Evolutionary conservation across 352 stramenopile species (phyloP).

Genomic region (Albugo laibachii): DNA sequence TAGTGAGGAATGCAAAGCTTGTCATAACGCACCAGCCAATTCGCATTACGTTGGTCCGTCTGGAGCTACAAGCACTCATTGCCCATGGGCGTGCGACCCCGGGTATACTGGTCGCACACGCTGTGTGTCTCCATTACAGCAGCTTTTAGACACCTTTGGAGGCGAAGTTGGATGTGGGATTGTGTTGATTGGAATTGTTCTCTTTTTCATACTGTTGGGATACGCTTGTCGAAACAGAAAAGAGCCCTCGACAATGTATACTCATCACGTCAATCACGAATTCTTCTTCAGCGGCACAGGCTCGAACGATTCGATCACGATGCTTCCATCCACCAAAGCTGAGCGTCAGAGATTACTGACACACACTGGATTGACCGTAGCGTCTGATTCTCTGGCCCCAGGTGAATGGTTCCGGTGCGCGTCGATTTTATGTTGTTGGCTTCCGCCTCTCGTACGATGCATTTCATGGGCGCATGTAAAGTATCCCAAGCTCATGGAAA

Average conservation of each 20-base stretch:
- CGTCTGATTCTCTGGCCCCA: conserved; percentile 6
- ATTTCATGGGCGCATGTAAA: conserved; percentile 56
- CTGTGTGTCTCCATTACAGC: conserved; percentile 53
- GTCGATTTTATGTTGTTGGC: conserved; percentile 6
- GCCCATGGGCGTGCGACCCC: conserved; percentile 52
- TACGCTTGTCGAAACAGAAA: conserved; percentile 53
- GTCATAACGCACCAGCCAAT: conserved; percentile 39
- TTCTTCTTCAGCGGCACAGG: no score
- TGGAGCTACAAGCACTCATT: conserved; percentile 25
- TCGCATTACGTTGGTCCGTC: conserved; percentile 30
- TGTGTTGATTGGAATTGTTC: conserved; percentile 38
- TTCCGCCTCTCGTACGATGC: conserved; percentile 30
- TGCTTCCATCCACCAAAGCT: conserved; percentile 15
- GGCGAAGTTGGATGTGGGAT: conserved; percentile 51
- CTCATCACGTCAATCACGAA: conserved; percentile 15
- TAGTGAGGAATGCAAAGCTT: conserved; percentile 44
- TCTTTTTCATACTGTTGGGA: conserved; percentile 49
- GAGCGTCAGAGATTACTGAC: not conserved
- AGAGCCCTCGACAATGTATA: conserved; percentile 36
- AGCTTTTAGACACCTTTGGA: conserved; percentile 52
- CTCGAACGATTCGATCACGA: no score
- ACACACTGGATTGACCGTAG: not conserved
- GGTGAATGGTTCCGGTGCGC: not conserved
- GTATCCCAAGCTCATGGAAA: conserved; percentile 61
- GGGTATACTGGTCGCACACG: conserved; percentile 41